Evolutionary conservation across 2,329 filamentous ascomycete genomes (phyloP), one percentile per base, ranked within the genome.

Genomic region (Annulohypoxylon truncatum): DNA sequence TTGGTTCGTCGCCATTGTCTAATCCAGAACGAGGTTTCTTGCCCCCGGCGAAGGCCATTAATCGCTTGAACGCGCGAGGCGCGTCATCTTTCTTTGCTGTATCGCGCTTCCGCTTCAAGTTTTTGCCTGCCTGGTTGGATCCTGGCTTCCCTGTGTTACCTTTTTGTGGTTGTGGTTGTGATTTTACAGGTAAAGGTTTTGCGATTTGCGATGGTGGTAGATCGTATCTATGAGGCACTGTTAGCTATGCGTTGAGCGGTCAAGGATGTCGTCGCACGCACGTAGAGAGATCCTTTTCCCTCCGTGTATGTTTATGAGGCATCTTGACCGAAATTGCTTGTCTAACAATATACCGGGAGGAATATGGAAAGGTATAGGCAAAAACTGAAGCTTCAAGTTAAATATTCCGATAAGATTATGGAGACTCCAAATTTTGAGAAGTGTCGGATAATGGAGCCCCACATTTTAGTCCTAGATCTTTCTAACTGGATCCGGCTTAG

Each of bases 251-350:
- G 15, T 38, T 28, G 5, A 63, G 70, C 66, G 71, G 69, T 68
- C 70, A 74, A 28, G 46, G 29, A 63, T 29, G 10, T 48, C 47
- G 6, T 42, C 35, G 31, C 26, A 76, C 82, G 70, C 77, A 90
- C 89, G 82, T 82, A 13, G 82, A 82, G 51, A 82, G 81, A 64
- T 89, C 85, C 53, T 83, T 82, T 9, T 82, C 83, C 60, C 87
- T 87, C 70, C 92, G 86, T 68, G 91, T 95, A 78, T 96, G 93
- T 81, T 96, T 96, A 82, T 95, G 92, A 78, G 93, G 93, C 93
- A 96, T 96, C 31, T 63, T 80, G 68, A 52, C 48, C 42, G 20
- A 13, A 2, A 31, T 20, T 24, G 10, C 8, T 47, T 15, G 13
- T 13, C n/a, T 13, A 40, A 38, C 31, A 26, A 48, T 52, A 1